A percentile compares a stretch with the other conserved stretches of the same genome.
Conservation (phyloP, 371 early-diverging fungal species). For the Apophysomyces elegans region DNA sequence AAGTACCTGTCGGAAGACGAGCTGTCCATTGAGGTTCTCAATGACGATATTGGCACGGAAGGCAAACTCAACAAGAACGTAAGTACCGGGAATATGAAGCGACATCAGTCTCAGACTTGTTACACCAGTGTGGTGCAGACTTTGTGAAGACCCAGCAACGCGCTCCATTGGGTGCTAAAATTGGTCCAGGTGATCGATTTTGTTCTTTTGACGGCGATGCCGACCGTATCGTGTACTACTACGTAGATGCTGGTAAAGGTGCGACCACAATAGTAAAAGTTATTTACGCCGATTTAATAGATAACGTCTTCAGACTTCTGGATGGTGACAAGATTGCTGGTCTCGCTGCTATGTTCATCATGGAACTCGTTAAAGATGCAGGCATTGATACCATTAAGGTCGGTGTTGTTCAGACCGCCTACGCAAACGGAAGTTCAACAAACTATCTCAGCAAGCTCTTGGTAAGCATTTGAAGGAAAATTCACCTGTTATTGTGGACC, state of each 20-base stretch:
- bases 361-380: slow-evolving; percentile 82
- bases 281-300: slow-evolving; percentile 28
- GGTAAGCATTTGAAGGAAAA: slow-evolving; percentile 47
- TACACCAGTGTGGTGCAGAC: slow-evolving; percentile 93
- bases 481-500: neutral
- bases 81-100: slow-evolving; percentile 23
- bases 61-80: slow-evolving; percentile 87
- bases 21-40: slow-evolving; percentile 68
- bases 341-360: slow-evolving; percentile 91
- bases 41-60: slow-evolving; percentile 68
- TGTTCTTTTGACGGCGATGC: slow-evolving; percentile 99
- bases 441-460: slow-evolving; percentile 85
- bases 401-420: slow-evolving; percentile 99
- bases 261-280: no score
- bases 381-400: slow-evolving; percentile 78
- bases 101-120: neutral
- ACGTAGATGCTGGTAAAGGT: slow-evolving; percentile 66
- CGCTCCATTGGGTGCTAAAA: slow-evolving; percentile 72
- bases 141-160: slow-evolving; percentile 92
- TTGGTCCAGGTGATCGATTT: slow-evolving; percentile 72
- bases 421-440: slow-evolving; percentile 97
- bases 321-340: slow-evolving; percentile 99
- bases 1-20: slow-evolving; percentile 67
- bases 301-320: slow-evolving; percentile 82
- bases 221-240: slow-evolving; percentile 98